Percentiles rank a stretch among this genome's conserved stretches.
These are phyloP conservation scores for Actinomucor elegans DNA, from an alignment of 371 early-diverging fungal species.

Conservation along the genomic window DNA sequence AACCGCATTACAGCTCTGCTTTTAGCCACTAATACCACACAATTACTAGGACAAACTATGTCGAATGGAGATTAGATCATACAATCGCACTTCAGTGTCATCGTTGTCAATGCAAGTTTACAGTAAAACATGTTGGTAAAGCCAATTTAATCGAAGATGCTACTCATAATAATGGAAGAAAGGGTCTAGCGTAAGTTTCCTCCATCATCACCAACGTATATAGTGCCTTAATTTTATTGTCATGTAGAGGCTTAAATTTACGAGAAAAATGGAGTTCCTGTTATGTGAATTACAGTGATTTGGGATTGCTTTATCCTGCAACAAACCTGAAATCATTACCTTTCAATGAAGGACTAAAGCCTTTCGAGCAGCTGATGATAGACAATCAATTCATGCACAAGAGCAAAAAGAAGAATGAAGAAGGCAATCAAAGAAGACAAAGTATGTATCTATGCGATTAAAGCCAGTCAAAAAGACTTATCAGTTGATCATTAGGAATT, in stretches of 20 bases:
- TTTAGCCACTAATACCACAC: background rate
- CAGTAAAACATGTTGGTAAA: slow-evolving; percentile 10
- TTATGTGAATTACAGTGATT: background rate
- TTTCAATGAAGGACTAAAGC: background rate
- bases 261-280: too few species aligned
- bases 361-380: background rate
- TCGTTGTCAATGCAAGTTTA: slow-evolving; percentile 1
- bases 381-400: background rate
- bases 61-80: slow-evolving; percentile 11
- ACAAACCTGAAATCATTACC: background rate
- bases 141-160: slow-evolving; percentile 1
- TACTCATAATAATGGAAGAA: background rate
- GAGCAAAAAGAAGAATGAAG: background rate
- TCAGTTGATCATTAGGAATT: background rate
- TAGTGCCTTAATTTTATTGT: too few species aligned
- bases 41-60: slow-evolving; percentile 2
- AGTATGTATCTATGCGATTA: background rate
- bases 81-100: slow-evolving; percentile 5
- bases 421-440: background rate
- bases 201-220: too few species aligned
- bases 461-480: background rate
- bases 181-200: background rate
- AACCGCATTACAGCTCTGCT: too few species aligned
- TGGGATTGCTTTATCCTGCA: background rate
- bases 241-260: too few species aligned